These are phyloP conservation scores for Stereocaulon alpinum DNA, from an alignment of 495 filamentous ascomycete genomes.

Conservation along the genomic window DNA sequence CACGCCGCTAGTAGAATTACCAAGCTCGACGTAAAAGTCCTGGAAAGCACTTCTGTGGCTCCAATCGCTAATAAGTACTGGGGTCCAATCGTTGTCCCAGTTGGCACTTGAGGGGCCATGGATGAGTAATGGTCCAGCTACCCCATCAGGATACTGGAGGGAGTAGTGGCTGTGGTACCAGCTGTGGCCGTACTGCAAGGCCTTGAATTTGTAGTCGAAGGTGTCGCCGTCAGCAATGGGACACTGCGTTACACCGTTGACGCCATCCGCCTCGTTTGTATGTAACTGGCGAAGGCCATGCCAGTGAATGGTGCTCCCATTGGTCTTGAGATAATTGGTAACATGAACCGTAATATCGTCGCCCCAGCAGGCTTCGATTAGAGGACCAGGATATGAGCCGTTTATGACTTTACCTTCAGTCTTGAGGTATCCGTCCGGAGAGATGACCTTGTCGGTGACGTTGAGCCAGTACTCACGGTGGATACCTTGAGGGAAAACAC, in stretches of 20 bases:
- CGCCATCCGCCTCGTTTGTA: conserved; percentile 37
- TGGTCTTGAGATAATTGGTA: conserved; percentile 28
- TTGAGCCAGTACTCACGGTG: conserved; percentile 15
- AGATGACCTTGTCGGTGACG: conserved; percentile 10
- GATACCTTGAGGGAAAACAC: conserved; percentile 31
- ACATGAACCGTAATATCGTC: conserved; percentile 20
- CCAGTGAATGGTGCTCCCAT: conserved; percentile 16
- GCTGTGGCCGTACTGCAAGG: conserved; percentile 44
- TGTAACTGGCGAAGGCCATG: conserved; percentile 37
- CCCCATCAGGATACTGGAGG: conserved; percentile 35
- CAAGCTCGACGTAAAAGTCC: conserved; percentile 14
- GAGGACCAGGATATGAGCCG: conserved; percentile 18
- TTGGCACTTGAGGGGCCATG: conserved; percentile 32
- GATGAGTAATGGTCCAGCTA: conserved; percentile 28
- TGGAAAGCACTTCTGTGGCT: conserved; percentile 16
- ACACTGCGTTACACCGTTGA: conserved; percentile 37
- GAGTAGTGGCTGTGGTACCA: conserved; percentile 50
- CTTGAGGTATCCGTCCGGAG: conserved; percentile 14
- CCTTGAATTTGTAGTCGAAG: conserved; percentile 42
- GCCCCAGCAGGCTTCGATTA: conserved; percentile 21
- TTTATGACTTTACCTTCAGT: conserved; percentile 18
- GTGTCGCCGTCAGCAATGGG: conserved; percentile 37
- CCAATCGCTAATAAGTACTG: conserved; percentile 20
- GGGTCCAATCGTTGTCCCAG: conserved; percentile 27
- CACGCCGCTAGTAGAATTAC: not conserved